Conservation (phyloP, 306 rosid species). For the Lupinus albus region DNA sequence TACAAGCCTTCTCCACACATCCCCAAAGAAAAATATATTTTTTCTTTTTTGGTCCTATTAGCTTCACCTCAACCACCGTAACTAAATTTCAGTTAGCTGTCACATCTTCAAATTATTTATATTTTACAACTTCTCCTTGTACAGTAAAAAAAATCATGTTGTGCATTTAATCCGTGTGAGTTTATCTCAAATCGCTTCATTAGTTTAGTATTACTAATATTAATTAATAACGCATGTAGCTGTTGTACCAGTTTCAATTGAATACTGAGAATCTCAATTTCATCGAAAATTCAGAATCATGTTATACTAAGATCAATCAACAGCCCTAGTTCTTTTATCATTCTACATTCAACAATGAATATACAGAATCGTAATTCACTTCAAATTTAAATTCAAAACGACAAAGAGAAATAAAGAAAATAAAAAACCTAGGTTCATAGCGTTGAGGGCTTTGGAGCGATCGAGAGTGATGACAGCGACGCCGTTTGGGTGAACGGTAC, state of each 20-base stretch:
- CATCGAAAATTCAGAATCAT: not conserved
- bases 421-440: conserved; percentile 76
- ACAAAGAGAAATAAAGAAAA: not conserved
- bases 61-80: not conserved
- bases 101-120: not conserved
- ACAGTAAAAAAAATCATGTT: not conserved
- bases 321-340: conserved; percentile 14
- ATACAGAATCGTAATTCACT: conserved; percentile 8
- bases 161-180: not conserved
- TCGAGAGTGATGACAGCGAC: conserved; percentile 90
- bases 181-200: not conserved
- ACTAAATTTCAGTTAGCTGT: not conserved
- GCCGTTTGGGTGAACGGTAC: conserved; percentile 75
- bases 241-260: not conserved
- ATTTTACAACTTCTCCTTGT: not conserved
- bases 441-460: conserved; percentile 99
- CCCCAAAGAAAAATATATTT: not conserved
- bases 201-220: not conserved
- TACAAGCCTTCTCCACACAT: no score
- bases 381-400: not conserved
- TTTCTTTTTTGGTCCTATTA: not conserved
- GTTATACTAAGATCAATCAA: not conserved
- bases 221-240: not conserved
- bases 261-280: not conserved
- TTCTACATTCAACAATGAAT: conserved; percentile 10